Base-by-base conservation (phyloP, 2,329 filamentous ascomycete species). In the Ophiocordyceps robertsii region DNA sequence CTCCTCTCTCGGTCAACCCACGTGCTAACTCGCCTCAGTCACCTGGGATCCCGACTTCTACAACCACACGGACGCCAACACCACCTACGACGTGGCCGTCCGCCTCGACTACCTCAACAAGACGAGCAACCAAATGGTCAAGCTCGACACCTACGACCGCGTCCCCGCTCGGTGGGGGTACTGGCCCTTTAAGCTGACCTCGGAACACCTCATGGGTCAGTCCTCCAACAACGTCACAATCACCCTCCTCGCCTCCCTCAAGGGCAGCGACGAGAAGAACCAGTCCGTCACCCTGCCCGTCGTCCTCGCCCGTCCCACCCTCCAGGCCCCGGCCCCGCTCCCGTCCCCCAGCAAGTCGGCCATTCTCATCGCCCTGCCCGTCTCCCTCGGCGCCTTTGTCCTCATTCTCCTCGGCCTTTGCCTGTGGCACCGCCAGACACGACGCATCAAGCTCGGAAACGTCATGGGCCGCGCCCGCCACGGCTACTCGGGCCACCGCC, bases 41-140 rank as follows among this genome's bases (percentile, higher is more conserved):
- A 75, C 70, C 27, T 77, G 73, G 73, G 72, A 78, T 49, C 61
- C 72, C 21, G 58, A 64, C 40, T 70, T 62, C 57, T 75, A 73
- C 60, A 61, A 62, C 51, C 53, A 59, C 39, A 57, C 61, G 43
- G 63, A 66, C 38, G 47, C 45, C 46, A 62, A 61, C 49, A 41
- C 50, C 27, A 57, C 58, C 29, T 46, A 53, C 43, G 55, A 56
- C 24, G 51, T 64, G 42, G 49, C 53, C 30, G 44, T 62, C 51
- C 64, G 65, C 47, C 57, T 68, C 47, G 64, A 70, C 53, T 56
- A 60, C 47, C 60, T 59, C 43, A 65, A 66, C 53, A 49, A 52
- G 37, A 57, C 59, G 8, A 59, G 57, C 47, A 53, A 63, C 41
- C 54, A 62, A 16, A 58, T 60, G 47, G 54, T 56, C 44, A 53